A percentile compares a stretch with the other conserved stretches of the same genome.
Conservation (phyloP, 2,329 filamentous ascomycete species). For the Fusarium xyrophilum region DNA sequence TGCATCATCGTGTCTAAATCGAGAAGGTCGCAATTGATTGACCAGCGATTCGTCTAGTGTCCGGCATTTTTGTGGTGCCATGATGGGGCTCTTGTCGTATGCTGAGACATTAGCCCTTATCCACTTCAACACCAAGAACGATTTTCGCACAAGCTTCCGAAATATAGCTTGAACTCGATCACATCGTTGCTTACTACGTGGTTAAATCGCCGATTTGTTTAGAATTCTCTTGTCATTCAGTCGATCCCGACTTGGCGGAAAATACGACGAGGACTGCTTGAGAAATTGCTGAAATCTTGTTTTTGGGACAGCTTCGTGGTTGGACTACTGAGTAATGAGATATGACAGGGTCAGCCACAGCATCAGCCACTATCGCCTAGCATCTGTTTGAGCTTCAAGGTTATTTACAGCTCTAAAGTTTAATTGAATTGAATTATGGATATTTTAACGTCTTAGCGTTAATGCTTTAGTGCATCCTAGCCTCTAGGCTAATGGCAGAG, state of each 20-base stretch:
- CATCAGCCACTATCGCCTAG: not conserved
- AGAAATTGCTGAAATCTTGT: not conserved
- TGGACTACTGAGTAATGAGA: not conserved
- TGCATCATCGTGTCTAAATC: not conserved
- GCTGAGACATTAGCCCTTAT: constrained; percentile 1
- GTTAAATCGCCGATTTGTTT: not conserved
- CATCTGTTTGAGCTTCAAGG: not conserved
- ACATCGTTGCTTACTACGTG: not conserved
- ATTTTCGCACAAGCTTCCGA: not conserved
- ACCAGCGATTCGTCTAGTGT: not conserved
- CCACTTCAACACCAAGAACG: not conserved
- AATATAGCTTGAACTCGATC: not conserved
- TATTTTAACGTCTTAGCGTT: not conserved
- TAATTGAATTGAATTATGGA: not conserved
- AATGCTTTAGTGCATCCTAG: not conserved
- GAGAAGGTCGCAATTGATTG: not conserved
- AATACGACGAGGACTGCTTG: not conserved
- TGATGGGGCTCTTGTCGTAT: constrained; percentile 11
- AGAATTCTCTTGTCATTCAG: not conserved
- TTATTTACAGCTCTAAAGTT: constrained; percentile 7
- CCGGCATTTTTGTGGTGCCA: not conserved
- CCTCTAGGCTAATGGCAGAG: too few species aligned
- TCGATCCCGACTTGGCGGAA: not conserved
- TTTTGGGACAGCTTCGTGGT: not conserved
- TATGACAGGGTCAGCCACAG: constrained; percentile 3